Evolutionary conservation across 2,329 filamentous ascomycete species (phyloP).

Genomic region (Pseudopyricularia cyperi): DNA sequence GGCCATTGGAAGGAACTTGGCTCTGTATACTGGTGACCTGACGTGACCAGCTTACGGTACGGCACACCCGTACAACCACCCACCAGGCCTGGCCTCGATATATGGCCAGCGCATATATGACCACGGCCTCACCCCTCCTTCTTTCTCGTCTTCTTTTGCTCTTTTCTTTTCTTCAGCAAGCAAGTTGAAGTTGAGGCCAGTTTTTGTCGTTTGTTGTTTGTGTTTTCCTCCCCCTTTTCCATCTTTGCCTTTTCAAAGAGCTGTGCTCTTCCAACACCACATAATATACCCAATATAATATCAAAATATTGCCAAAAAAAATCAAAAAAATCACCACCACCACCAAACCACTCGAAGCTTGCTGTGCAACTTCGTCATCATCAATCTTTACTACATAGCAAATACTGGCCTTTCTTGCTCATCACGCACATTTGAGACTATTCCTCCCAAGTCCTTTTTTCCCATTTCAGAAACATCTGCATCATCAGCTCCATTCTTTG

Average conservation of each 20-base stretch:
- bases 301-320: conserved; percentile 16
- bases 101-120: conserved; percentile 27
- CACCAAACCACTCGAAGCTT: conserved; percentile 1
- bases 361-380: conserved; percentile 1
- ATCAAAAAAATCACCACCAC: conserved; percentile 11
- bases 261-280: conserved; percentile 22
- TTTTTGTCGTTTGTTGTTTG: conserved; percentile 37
- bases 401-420: conserved; percentile 42
- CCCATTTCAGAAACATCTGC: not conserved
- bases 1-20: too few species aligned
- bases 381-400: conserved; percentile 5
- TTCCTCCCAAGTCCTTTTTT: conserved; percentile 11
- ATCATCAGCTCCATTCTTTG: conserved; percentile 8
- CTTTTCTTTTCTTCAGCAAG: conserved; percentile 52
- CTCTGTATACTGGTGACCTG: not conserved
- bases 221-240: conserved; percentile 16
- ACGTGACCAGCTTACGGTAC: not conserved
- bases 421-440: conserved; percentile 16
- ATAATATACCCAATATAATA: conserved; percentile 17
- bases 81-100: conserved; percentile 14
- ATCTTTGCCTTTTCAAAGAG: conserved; percentile 13
- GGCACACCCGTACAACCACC: conserved; percentile 5
- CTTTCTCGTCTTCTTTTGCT: conserved; percentile 25
- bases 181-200: conserved; percentile 39
- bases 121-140: conserved; percentile 20